Conservation (phyloP, 306 rosid species). For the Purshia tridentata region DNA sequence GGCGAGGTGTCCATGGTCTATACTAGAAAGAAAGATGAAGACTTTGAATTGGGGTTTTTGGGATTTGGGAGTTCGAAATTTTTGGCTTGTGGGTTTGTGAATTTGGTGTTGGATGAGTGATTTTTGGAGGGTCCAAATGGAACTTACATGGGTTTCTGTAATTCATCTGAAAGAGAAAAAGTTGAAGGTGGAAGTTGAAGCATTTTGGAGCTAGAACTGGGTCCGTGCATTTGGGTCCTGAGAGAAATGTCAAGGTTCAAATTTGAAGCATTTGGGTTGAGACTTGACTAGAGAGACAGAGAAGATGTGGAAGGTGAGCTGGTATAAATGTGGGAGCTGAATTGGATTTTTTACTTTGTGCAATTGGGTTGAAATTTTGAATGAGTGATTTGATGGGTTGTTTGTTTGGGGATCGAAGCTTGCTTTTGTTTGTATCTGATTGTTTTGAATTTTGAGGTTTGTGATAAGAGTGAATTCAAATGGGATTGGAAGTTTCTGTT, state of each 20-base stretch:
- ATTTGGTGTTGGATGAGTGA: background rate
- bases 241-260: background rate
- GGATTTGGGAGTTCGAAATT: constrained; percentile 34
- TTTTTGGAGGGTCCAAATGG: background rate
- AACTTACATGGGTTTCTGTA: background rate
- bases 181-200: background rate
- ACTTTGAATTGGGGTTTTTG: background rate
- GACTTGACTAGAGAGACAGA: background rate
- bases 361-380: background rate
- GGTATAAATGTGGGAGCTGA: constrained; percentile 1
- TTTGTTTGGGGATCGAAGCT: background rate
- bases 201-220: background rate
- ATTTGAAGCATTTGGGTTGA: background rate
- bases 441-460: background rate
- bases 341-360: background rate
- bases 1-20: constrained; percentile 53
- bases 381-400: background rate
- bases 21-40: constrained; percentile 25
- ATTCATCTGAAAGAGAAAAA: background rate
- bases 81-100: background rate
- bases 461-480: background rate
- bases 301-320: background rate
- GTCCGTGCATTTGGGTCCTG: background rate
- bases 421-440: background rate
- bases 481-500: no score